Conservation (phyloP, 208 protist species). For the Leishmania turanica region DNA sequence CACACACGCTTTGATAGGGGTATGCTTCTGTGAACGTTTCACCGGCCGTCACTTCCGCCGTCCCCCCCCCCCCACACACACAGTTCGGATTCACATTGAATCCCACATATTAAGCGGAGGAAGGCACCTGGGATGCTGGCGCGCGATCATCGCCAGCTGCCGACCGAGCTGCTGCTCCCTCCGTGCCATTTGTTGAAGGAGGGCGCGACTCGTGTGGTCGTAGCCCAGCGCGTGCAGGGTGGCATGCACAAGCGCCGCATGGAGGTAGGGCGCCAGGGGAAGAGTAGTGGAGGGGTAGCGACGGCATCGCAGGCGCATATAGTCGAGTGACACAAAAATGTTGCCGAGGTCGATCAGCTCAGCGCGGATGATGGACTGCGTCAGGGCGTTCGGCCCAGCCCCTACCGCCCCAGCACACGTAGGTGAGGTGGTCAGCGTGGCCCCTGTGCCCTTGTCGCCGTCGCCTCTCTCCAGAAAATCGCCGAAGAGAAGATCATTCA, state of each 20-base stretch:
- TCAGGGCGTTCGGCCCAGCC: not conserved
- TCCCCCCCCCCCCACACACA: no score
- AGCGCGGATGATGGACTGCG: slow-evolving; percentile 3
- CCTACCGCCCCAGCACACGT: not conserved
- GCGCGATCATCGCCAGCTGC: slow-evolving; percentile 39
- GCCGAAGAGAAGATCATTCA: slow-evolving; percentile 60
- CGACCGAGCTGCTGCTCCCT: slow-evolving; percentile 58
- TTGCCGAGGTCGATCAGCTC: slow-evolving; percentile 59
- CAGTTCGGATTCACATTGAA: not conserved
- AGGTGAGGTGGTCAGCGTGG: not conserved
- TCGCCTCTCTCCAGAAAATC: slow-evolving; percentile 6
- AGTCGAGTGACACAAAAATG: slow-evolving; percentile 76
- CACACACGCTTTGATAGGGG: not conserved
- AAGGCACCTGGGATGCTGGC: slow-evolving; percentile 40
- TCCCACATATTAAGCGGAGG: slow-evolving; percentile 52
- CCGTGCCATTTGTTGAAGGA: slow-evolving; percentile 62
- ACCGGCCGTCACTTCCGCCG: not conserved
- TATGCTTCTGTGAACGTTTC: not conserved
- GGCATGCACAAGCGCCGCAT: slow-evolving; percentile 74
- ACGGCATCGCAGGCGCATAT: slow-evolving; percentile 55
- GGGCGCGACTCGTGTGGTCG: slow-evolving; percentile 58
- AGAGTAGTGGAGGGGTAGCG: slow-evolving; percentile 41
- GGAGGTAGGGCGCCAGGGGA: slow-evolving; percentile 58
- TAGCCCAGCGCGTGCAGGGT: slow-evolving; percentile 80
- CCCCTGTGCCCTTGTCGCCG: not conserved